These are phyloP conservation scores for Maudiozyma serrabonitensis DNA, from an alignment of 805 yeast genomes.

Conservation along the genomic window DNA sequence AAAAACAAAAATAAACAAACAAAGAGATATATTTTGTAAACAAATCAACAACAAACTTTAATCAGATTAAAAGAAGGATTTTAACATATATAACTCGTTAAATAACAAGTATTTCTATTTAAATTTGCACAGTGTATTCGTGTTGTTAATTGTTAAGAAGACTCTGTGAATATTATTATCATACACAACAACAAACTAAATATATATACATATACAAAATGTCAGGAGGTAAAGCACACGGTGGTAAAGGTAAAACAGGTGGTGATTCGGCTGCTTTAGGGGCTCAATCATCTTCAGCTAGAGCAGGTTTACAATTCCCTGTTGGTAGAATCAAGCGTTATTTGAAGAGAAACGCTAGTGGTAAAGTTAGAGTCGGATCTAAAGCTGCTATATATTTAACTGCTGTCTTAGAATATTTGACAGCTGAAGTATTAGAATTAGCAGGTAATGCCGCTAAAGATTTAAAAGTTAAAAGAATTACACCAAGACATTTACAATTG, in stretches of 20 bases:
- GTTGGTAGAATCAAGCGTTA: slow-evolving; percentile 98
- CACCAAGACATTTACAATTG: slow-evolving; percentile 92
- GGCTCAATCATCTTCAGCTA: slow-evolving; percentile 82
- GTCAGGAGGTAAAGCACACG: slow-evolving; percentile 88
- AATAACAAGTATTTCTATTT: too few species aligned
- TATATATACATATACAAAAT: slow-evolving; percentile 29
- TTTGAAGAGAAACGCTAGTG: slow-evolving; percentile 82
- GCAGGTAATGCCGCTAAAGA: slow-evolving; percentile 99
- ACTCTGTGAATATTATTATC: neutral
- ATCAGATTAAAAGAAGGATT: too few species aligned
- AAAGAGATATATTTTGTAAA: too few species aligned
- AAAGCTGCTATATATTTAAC: slow-evolving; percentile 93
- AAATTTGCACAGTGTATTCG: neutral
- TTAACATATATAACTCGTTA: too few species aligned
- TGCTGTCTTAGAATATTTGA: slow-evolving; percentile 89
- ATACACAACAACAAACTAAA: neutral
- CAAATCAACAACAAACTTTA: too few species aligned
- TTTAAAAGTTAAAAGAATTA: slow-evolving; percentile 88
- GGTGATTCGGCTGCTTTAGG: slow-evolving; percentile 34
- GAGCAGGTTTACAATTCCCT: slow-evolving; percentile 94
- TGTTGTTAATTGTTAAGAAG: neutral
- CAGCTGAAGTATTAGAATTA: slow-evolving; percentile 94
- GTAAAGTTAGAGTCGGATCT: slow-evolving; percentile 78
- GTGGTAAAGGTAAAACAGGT: slow-evolving; percentile 94
- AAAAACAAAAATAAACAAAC: too few species aligned